Base-by-base conservation (phyloP, 352 stramenopile genomes). In the Pythium scleroteichum region DNA sequence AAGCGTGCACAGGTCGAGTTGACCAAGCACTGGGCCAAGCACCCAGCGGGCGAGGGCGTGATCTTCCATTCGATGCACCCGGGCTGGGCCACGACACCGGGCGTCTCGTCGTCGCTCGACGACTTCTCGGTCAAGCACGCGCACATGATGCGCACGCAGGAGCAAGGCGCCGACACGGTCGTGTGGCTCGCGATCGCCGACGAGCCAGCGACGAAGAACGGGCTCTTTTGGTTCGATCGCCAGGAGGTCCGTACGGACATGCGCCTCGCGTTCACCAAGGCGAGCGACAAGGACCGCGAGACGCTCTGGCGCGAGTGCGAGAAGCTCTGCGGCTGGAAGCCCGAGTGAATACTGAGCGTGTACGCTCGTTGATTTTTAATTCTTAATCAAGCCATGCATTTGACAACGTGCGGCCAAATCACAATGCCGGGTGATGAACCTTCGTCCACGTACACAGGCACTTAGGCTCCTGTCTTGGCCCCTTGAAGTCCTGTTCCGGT, bases 41-140 rank as follows among this genome's bases (percentile, higher is more conserved):
- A 75, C 32, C 71, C 73, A 14, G 58, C 52, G 7, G 61, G 61
- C 7, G 46, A 67, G 10, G 72, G 66, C 22, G 73, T 85, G 46
- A 39, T 74, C 39, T 85, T 85, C 51, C 70, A 82, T 46, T 60
- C 66, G 26, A 81, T 85, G 73, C 75, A 85, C 46, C 73, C 76
- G 7, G 76, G 76, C 1, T 82, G 76, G 76, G 73, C 73, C 22
- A 66, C 59, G 38, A 85, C 76, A 32, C 74, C 72, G 1, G 73
- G 73, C n/a, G 73, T 75, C 24, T 62, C 52, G 22, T 49, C 63
- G 7, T 75, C 73, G 7, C 61, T 85, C 20, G 59, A 68, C 26
- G 65, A 73, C 45, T 85, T 85, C 41, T 51, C 63, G 6, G 66
- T 74, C 38, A 64, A 66, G 24, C 69, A 82, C 58, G 53, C 65